Evolutionary conservation across 2,329 filamentous ascomycete species (phyloP), one percentile per base, ranked within the genome.

Genomic region (Stachybotrys chlorohalonatus): DNA sequence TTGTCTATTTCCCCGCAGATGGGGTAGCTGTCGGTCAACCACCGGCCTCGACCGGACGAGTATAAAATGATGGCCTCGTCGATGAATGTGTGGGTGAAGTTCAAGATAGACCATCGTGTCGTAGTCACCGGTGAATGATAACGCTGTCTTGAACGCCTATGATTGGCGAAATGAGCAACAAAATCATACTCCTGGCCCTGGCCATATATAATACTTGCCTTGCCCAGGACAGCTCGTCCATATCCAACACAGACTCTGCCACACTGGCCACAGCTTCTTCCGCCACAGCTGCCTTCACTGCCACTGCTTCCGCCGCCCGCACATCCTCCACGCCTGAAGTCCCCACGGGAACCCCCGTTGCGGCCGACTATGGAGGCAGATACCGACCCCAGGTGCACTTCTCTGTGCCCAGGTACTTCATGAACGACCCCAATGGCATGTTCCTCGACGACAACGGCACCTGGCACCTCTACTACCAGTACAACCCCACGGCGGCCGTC

Each of bases 401-500:
- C 63, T 77, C 77, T 7, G 78, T 79, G 2, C 79, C 80, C 2
- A 60, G 72, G 31, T 66, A 74, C 59, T 81, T 78, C 58, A 78
- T 81, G 74, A 85, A 84, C 57, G 84, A 86, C 59, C 83, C 83
- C 1, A 86, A 86, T 67, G 84, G 84, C 60, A 75, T 84, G 70
- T 83, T 85, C 57, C 64, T 76, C 6, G 81, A 85, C 57, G 72
- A 67, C 2, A 73, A 82, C 54, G 82, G 81, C 5, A 71, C 73
- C 0, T 87, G 80, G 66, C 84, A 87, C 63, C 59, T 85, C 1
- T 87, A 87, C 67, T 87, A 87, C 60, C 84, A 87, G 63, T 83
- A 76, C 71, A 68, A 68, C 31, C 67, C 67, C 2, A 64, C 59
- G 0, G 75, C 63, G 2, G 66, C 69, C 7, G 73, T 78, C 1